Evolutionary conservation across 2,329 filamentous ascomycete species (phyloP), one percentile per base, ranked within the genome.

Genomic region (Dissoconium aciculare): DNA sequence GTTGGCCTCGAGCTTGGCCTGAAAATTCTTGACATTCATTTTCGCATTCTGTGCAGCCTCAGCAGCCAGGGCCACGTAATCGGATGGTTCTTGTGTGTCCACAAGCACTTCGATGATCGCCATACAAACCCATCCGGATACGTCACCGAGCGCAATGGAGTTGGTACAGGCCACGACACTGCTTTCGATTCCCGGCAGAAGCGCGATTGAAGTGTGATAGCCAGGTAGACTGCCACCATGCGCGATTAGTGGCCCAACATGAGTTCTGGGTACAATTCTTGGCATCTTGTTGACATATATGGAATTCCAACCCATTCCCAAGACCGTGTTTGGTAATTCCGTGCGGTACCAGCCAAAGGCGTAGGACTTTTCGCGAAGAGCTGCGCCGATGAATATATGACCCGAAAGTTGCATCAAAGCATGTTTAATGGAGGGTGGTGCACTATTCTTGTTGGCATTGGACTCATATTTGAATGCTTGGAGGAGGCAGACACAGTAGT

Each of bases 361-460:
- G n/a, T 23, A 23, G 19, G 19, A 23, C 19, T 23, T 23, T n/a
- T 23, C 19, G 19, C 8, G 19, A 8, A 23, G 8, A 8, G 8
- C 19, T 23, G 19, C 8, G 8, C 8, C 19, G 8, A n/a, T 23
- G 8, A 8, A n/a, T 8, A 23, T 23, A 23, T 23, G n/a, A 8
- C 19, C 19, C n/a, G 19, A 23, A 23, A 23, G 19, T n/a, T 23
- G 19, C 19, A 23, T 23, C 19, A 23, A n/a, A 23, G 19, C 19
- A 8, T 23, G 19, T n/a, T 23, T n/a, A n/a, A 23, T 23, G 19
- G 19, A 8, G 19, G n/a, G n/a, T n/a, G n/a, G n/a, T 8, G 8
- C 19, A 8, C 19, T n/a, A 23, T 23, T 23, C 19, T 8, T 8
- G 19, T 23, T 23, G n/a, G 19, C 19, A 8, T 23, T 8, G 19